These are phyloP conservation scores for Emmonsiellopsis sp. DNA, from an alignment of 2,329 filamentous ascomycete species.

Conservation along the genomic window DNA sequence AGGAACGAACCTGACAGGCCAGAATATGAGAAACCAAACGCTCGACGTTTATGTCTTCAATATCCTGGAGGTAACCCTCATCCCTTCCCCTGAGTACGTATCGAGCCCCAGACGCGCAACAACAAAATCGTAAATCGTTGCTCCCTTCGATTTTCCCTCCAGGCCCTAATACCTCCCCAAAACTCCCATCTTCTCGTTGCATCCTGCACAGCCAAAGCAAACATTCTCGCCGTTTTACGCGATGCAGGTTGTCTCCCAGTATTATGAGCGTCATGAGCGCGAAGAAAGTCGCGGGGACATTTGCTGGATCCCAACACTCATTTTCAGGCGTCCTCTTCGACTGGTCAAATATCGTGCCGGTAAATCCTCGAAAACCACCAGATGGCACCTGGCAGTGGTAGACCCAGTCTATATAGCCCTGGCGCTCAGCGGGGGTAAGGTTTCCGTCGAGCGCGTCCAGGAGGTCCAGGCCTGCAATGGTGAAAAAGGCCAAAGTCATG, in stretches of 20 bases:
- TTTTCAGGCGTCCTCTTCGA: constrained; percentile 41
- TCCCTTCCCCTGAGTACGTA: constrained; percentile 66
- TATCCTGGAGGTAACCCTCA: constrained; percentile 44
- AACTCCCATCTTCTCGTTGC: constrained; percentile 79
- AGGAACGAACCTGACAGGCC: constrained; percentile 44
- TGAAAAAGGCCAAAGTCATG: constrained; percentile 84
- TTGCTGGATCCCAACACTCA: constrained; percentile 61
- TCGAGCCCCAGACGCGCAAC: constrained; percentile 69
- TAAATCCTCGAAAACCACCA: constrained; percentile 83
- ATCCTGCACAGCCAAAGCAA: constrained; percentile 64
- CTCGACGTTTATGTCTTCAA: constrained; percentile 66
- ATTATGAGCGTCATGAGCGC: constrained; percentile 65
- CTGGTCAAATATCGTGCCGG: constrained; percentile 52
- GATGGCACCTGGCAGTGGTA: constrained; percentile 74
- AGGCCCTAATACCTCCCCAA: constrained; percentile 68
- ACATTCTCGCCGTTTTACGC: constrained; percentile 58
- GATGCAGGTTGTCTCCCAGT: constrained; percentile 52
- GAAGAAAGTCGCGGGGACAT: constrained; percentile 82
- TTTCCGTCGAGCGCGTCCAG: constrained; percentile 54
- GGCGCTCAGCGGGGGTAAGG: constrained; percentile 44
- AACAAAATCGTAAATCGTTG: constrained; percentile 78
- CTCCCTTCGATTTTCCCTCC: constrained; percentile 60
- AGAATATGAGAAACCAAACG: constrained; percentile 61
- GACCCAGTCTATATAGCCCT: constrained; percentile 62
- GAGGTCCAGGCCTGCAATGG: constrained; percentile 73